Base-by-base conservation (phyloP, 2,329 filamentous ascomycete species). In the Hypocreales sp. region DNA sequence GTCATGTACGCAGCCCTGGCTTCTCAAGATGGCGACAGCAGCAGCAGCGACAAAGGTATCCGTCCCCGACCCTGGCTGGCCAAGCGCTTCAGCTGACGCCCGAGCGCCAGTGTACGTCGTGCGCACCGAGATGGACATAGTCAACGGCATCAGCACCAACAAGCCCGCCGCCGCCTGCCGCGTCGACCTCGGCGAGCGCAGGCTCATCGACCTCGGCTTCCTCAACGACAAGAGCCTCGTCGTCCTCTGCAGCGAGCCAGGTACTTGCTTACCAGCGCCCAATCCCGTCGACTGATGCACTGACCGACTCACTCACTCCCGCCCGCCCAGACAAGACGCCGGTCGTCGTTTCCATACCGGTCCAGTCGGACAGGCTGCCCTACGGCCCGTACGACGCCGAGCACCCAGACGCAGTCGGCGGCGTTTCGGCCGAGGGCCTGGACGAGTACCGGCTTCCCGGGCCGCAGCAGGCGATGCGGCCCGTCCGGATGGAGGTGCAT, bases 151-250 rank as follows among this genome's bases (percentile, higher is more conserved):
- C 31, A 79, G 67, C 38, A 56, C 57, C 29, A 46, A 49, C 20
- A 40, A 51, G 4, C 39, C 47, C 2, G 54, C 54, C 2, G 45
- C 46, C n/a, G 47, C 50, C 4, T 55, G 57, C 20, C 43, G 47
- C 15, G 35, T 72, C 7, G 47, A 48, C 18, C 46, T 70, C 2
- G 52, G 47, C 1, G 41, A 51, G 5, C 52, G 51, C 8, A 51
- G 47, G n/a, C 50, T 75, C 11, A 47, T 70, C 13, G 75, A 83
- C 43, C 47, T 78, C 10, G 74, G 76, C 42, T 82, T 84, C 40
- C 60, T 80, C 23, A 62, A 77, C 39, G 68, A 78, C 30, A 49
- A 60, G 9, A 60, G 55, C 0, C 45, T 84, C 2, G 57, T 83
- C 28, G 38, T 80, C 2, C 60, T 84, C 2, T 50, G 67, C 64